Conservation (phyloP, 2,329 filamentous ascomycete genomes). For the Coleophoma eucalyptorum region DNA sequence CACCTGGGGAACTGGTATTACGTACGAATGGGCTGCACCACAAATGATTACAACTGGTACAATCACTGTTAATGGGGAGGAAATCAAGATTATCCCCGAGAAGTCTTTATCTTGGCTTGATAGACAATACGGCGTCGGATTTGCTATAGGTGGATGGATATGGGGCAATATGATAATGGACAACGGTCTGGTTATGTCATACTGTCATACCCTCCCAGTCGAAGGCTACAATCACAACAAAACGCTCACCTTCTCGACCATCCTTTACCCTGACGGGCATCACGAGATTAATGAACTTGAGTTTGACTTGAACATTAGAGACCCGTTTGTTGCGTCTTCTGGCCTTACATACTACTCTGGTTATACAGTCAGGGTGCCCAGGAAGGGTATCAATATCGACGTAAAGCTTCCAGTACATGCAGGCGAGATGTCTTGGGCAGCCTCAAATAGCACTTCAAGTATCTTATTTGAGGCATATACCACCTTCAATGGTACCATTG, state of each 20-base stretch:
- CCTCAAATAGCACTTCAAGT: not conserved
- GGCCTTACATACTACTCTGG: not conserved
- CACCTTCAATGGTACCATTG: not conserved
- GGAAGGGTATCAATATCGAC: not conserved
- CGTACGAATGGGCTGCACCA: not conserved
- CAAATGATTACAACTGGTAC: not conserved
- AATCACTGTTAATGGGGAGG: not conserved
- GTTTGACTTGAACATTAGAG: not conserved
- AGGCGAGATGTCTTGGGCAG: not conserved
- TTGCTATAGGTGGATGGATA: not conserved
- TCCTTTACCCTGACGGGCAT: not conserved
- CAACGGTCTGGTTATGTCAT: not conserved
- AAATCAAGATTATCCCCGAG: not conserved
- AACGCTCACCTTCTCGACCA: not conserved
- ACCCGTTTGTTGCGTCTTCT: not conserved
- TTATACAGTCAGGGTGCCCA: not conserved
- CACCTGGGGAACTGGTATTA: not conserved
- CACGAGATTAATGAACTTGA: not conserved
- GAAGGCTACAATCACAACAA: not conserved
- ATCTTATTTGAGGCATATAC: slow-evolving; percentile 1
- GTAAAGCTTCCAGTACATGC: not conserved
- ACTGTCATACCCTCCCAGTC: not conserved
- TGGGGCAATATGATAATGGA: not conserved
- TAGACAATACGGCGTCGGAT: not conserved
- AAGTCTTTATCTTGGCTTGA: not conserved